Evolutionary conservation across 2,329 filamentous ascomycete genomes (phyloP), one percentile per base, ranked within the genome.

Genomic region (Grosmannia serpens): DNA sequence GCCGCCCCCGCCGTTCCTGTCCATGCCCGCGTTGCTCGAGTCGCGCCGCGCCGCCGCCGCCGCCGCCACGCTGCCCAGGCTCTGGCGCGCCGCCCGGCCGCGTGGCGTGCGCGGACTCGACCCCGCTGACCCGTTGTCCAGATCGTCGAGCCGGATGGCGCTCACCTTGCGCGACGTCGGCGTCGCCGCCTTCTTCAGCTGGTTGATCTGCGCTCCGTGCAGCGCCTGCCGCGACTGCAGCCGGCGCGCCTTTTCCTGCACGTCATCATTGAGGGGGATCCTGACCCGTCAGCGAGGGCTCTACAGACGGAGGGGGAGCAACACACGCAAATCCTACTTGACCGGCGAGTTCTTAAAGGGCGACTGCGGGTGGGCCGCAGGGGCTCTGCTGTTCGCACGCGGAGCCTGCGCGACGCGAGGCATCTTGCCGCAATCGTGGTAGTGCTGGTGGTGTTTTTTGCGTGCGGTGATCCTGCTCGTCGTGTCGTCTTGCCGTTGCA

Each of bases 181-280:
- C 50, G 79, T 80, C 24, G 76, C 87, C 52, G 89, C 88, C 13
- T 88, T 86, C 71, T 91, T 90, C 66, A 97, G 86, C 70, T 95
- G 86, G 73, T 94, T 94, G 79, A 95, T 89, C 70, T 96, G 91
- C 65, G 86, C 86, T 70, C 95, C 89, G 70, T 96, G 88, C 33
- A 89, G 83, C 38, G 89, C 90, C 74, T 95, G 89, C 67, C 94
- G 86, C 62, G 89, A 91, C 69, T 94, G 88, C 67, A 92, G 78
- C 55, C 94, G 87, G 66, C 87, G 86, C 54, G 91, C 91, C 73
- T 95, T 96, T 75, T 99, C 94, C 66, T 87, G 84, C 61, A 84
- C 86, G 78, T 99, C 94, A 75, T 99, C 94, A 75, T 97, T 97
- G 62, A 99, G 83, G 41, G 94, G 91, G 61, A 99, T 95, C 70